Evolutionary conservation across 805 yeast genomes (phyloP).

Genomic region (Saccharomyces eubayanus): DNA sequence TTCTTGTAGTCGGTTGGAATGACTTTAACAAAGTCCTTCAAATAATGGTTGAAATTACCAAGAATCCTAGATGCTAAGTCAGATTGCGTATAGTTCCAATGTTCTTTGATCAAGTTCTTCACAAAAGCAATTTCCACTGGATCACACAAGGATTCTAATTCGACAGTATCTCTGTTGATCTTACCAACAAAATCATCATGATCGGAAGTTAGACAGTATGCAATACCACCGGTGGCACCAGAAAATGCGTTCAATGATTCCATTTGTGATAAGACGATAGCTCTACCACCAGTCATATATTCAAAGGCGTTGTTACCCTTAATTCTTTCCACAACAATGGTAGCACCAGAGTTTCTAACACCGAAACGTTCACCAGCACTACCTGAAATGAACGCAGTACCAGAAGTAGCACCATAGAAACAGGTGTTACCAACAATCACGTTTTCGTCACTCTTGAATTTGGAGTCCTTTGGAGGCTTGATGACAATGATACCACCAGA

Average conservation of each 20-base stretch:
- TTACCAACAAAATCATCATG: constrained; percentile 72
- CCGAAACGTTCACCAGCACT: constrained; percentile 98
- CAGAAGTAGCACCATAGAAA: constrained; percentile 95
- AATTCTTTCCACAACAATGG: constrained; percentile 86
- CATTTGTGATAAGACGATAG: constrained; percentile 82
- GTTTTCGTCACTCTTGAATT: constrained; percentile 90
- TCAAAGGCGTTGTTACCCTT: constrained; percentile 98
- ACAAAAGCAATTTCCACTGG: constrained; percentile 91
- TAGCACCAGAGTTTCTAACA: constrained; percentile 97
- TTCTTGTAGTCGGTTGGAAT: constrained; percentile 86
- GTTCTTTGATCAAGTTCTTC: constrained; percentile 89
- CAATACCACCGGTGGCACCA: constrained; percentile 99
- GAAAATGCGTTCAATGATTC: constrained; percentile 85
- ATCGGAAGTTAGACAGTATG: constrained; percentile 90
- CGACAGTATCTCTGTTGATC: constrained; percentile 77
- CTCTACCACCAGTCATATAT: constrained; percentile 99
- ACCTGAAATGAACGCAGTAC: constrained; percentile 90
- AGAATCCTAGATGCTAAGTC: constrained; percentile 79
- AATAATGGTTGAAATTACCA: constrained; percentile 77
- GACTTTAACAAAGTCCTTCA: constrained; percentile 87
- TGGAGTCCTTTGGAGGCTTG: constrained; percentile 79
- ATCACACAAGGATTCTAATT: constrained; percentile 64
- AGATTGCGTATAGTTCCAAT: constrained; percentile 88
- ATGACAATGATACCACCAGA: constrained; percentile 92
- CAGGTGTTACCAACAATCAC: constrained; percentile 96